Evolutionary conservation across 106 monocot genomes (phyloP), one percentile per base, ranked within the genome.

Genomic region (Platanthera zijinensis): DNA sequence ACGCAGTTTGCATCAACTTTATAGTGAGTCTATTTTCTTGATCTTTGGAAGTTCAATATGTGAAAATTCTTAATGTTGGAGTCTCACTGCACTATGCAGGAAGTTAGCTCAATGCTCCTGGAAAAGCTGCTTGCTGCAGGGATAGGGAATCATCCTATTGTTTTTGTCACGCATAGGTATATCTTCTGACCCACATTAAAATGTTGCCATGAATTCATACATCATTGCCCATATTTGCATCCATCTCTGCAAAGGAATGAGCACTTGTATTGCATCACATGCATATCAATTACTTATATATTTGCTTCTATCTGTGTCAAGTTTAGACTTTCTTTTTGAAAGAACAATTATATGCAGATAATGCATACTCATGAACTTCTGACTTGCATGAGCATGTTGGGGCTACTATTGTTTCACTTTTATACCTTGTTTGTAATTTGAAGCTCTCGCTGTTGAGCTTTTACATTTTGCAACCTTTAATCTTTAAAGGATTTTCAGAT

Each of bases 111-210:
- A 10, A 82, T 92, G 92, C 72, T 99, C 50, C 80, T 99, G 49
- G 81, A 90, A 57, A 99, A 92, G 84, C 79, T 99, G 21, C 22
- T 88, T 80, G 86, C 83, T 85, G 94, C 94, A 15, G 92, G 92
- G 25, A 92, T 99, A 85, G 99, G 99, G 53, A 80, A 87, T 67
- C 94, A 85, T 5, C 99, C 99, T 77, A 85, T 92, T 75, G 92
- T 99, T 17, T 99, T 99, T 83, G 84, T 99, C n/a, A 88, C 94
- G 46, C 99, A 99, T 67, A 99, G 99, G 72, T 97, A 85, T 57
- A 50, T 25, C 50, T 77, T 17, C 13, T 77, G 21, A 47, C 4
- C 6, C 10, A 72, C 51, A 51, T 49, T 69, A 69, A 69, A 5
- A 63, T 63, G 3, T 21, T 6, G 22, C 22, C 19, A 22, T 28